A percentile compares a stretch with the other conserved stretches of the same genome.
phyloP scores from a whole-genome alignment of 345 rosid species.

The Rhizophora apiculata region DNA sequence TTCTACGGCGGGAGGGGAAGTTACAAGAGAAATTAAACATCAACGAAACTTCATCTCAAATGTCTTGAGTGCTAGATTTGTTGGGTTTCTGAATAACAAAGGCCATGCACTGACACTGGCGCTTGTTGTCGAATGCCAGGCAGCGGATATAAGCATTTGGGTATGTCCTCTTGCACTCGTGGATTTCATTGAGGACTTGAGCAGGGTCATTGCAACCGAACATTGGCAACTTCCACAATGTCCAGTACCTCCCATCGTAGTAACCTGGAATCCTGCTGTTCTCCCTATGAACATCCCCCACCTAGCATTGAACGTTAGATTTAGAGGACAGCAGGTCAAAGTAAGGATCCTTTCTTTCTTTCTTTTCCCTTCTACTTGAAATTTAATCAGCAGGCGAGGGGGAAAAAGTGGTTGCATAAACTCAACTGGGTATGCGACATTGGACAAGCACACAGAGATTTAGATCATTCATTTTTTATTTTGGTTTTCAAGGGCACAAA shows the following conservation, averaged over 20 bases:
- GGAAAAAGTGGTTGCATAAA: too few species aligned
- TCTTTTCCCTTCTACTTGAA: too few species aligned
- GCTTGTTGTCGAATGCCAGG: slow-evolving; percentile 48
- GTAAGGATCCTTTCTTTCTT: too few species aligned
- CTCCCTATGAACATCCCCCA: slow-evolving; percentile 41
- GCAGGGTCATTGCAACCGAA: slow-evolving; percentile 63
- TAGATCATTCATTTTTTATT: too few species aligned
- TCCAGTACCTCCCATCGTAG: slow-evolving; percentile 73
- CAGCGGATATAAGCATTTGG: slow-evolving; percentile 53
- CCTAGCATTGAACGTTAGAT: slow-evolving; percentile 18
- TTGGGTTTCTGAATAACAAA: slow-evolving; percentile 54
- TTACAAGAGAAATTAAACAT: background rate
- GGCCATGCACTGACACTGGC: slow-evolving; percentile 64
- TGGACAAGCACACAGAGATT: too few species aligned
- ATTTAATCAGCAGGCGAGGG: too few species aligned
- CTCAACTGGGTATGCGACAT: too few species aligned
- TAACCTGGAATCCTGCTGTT: slow-evolving; percentile 61
- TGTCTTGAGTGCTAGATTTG: background rate
- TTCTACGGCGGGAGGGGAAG: too few species aligned
- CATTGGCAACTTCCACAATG: slow-evolving; percentile 77
- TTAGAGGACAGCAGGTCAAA: too few species aligned
- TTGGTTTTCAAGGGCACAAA: too few species aligned
- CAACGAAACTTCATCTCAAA: background rate
- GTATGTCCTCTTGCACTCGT: slow-evolving; percentile 42
- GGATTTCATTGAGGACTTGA: slow-evolving; percentile 51